phyloP scores from a whole-genome alignment of 495 filamentous ascomycete genomes.

The Podospora sp. region DNA sequence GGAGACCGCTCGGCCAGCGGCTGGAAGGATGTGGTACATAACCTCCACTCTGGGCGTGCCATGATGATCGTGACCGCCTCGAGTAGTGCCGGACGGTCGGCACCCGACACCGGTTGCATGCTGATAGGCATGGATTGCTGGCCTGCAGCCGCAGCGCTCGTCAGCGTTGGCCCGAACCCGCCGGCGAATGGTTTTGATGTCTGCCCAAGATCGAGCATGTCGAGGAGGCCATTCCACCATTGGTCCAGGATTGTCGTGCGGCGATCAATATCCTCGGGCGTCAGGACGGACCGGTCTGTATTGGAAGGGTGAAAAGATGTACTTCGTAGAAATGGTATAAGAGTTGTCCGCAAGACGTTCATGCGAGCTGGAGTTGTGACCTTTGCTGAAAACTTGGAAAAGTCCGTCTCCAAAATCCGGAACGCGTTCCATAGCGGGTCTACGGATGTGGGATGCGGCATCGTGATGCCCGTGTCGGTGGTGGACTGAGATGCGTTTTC shows the following conservation, averaged over 20 bases:
- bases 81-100: conserved; percentile 70
- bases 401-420: conserved; percentile 78
- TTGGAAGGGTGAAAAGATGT: conserved; percentile 73
- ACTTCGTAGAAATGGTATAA: conserved; percentile 82
- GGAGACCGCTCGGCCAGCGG: conserved; percentile 56
- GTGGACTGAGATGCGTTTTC: conserved; percentile 62
- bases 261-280: conserved; percentile 84
- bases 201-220: conserved; percentile 72
- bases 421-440: conserved; percentile 93
- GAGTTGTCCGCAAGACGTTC: conserved; percentile 72
- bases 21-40: conserved; percentile 66
- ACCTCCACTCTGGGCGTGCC: conserved; percentile 90
- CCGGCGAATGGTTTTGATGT: conserved; percentile 46
- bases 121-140: conserved; percentile 56
- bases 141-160: conserved; percentile 20
- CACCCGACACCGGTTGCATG: conserved; percentile 39
- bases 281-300: conserved; percentile 51
- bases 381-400: conserved; percentile 73
- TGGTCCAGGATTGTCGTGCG: conserved; percentile 82
- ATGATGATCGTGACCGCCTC: conserved; percentile 88
- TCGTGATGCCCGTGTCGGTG: conserved; percentile 39
- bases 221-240: conserved; percentile 92
- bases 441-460: conserved; percentile 54
- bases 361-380: conserved; percentile 77
- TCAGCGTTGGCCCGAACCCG: conserved; percentile 53